Evolutionary conservation across 352 stramenopile genomes (phyloP), one percentile per base, ranked within the genome.

Genomic region (Phytophthora niederhauseri): DNA sequence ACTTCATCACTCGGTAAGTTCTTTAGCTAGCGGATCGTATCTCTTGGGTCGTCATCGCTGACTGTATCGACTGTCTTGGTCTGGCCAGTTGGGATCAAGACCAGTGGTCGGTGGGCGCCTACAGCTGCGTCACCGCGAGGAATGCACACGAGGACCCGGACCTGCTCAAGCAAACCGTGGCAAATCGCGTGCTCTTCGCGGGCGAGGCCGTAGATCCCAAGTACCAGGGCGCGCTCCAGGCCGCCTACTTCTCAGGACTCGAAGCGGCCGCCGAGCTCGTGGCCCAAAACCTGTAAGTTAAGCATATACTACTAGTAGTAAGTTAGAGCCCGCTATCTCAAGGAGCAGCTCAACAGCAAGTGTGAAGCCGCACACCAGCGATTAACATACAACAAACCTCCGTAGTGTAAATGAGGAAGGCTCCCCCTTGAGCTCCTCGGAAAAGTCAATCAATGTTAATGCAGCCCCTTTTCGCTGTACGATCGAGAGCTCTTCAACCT

Each of bases 201-300:
- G 87, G 87, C 12, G 87, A 94, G 45, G 85, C 85, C 7, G 91
- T 85, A 22, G 84, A 85, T 54, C 76, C 81, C 64, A 78, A 87
- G 55, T 91, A 94, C 61, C 87, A 92, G 50, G 82, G 83, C 11
- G 87, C 85, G 3, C 74, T 92, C 2, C 84, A 92, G 53, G 85
- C 83, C 0, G 87, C 87, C 28, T 90, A 91, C 49, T 75, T 92
- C 46, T 87, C 85, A 1, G 82, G 69, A 50, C 64, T 76, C 28
- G 68, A 75, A 55, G 68, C 68, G 7, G 68, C 68, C 5, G 57
- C 68, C 17, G 63, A 75, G 49, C 56, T 75, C 58, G 64, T 64
- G 20, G 41, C 52, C 49, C 50, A 70, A 26, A 59, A 53, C 17
- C n/a, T 59, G 24, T 66, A 74, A 62, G 30, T 12, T 36, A 36